Conservation (phyloP, 2,329 filamentous ascomycete genomes). For the Colletotrichum sp. region DNA sequence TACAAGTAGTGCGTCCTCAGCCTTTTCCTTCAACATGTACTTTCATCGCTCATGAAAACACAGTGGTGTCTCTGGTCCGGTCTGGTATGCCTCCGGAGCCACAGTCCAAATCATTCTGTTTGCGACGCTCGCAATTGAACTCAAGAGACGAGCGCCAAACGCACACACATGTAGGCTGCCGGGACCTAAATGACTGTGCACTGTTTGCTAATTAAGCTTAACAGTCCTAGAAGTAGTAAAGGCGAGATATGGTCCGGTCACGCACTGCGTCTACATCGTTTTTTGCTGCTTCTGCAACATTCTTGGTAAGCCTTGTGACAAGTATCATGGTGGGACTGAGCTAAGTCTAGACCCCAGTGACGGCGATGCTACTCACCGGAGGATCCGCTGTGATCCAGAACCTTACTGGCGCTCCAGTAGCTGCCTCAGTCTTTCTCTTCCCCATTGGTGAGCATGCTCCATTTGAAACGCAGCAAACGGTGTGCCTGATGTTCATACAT, state of each 20-base stretch:
- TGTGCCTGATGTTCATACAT: background rate
- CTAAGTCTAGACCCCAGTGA: constrained; percentile 67
- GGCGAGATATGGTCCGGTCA: constrained; percentile 74
- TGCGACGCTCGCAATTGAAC: constrained; percentile 86
- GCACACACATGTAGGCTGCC: constrained; percentile 67
- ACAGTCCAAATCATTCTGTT: constrained; percentile 90
- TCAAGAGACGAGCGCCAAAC: constrained; percentile 87
- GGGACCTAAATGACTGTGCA: fast-evolving
- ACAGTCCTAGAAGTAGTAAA: constrained; percentile 77
- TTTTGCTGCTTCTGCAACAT: constrained; percentile 84
- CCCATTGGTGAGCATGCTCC: constrained; percentile 65
- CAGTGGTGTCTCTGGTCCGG: constrained; percentile 62
- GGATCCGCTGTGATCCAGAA: constrained; percentile 49
- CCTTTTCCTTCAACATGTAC: fast-evolving
- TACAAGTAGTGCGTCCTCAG: constrained; percentile 64
- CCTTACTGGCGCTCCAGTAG: constrained; percentile 54
- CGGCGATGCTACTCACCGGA: constrained; percentile 86
- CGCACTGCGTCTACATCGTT: constrained; percentile 80
- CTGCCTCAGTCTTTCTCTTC: constrained; percentile 84
- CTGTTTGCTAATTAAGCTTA: background rate
- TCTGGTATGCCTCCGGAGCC: constrained; percentile 72
- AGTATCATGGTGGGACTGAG: fast-evolving
- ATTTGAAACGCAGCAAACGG: too few species aligned
- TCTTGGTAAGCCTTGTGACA: constrained; percentile 38
- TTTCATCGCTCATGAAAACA: background rate